phyloP scores from a whole-genome alignment of 371 early-diverging fungal genomes.

The Mucor mucedo region DNA sequence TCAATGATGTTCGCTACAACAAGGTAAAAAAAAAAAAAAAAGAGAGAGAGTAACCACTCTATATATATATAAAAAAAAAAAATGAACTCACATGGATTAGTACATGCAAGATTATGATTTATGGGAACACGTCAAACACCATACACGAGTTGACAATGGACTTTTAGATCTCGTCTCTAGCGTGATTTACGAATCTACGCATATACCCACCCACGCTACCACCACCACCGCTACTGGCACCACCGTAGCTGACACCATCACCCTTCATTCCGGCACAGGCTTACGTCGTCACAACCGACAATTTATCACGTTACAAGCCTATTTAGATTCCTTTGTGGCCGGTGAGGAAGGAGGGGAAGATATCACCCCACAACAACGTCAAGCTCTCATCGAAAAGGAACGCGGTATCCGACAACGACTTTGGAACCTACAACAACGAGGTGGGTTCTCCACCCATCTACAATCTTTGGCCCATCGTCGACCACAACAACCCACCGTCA shows the following conservation, averaged over 20 bases:
- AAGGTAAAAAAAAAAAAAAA: no score
- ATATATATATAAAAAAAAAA: no score
- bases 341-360: slow-evolving; percentile 57
- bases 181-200: slow-evolving; percentile 24
- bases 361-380: slow-evolving; percentile 55
- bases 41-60: no score
- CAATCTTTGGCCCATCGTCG: slow-evolving; percentile 37
- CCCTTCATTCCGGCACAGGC: slow-evolving; percentile 36
- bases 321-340: slow-evolving; percentile 62
- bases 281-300: slow-evolving; percentile 39
- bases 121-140: slow-evolving; percentile 38
- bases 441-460: slow-evolving; percentile 48
- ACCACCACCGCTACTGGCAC: background rate
- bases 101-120: slow-evolving; percentile 54
- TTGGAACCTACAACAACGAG: slow-evolving; percentile 41
- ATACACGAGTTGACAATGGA: background rate
- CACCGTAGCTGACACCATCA: slow-evolving; percentile 7
- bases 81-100: slow-evolving; percentile 17
- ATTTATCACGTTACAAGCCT: slow-evolving; percentile 50
- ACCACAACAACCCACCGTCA: slow-evolving; percentile 35
- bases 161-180: slow-evolving; percentile 44
- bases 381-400: slow-evolving; percentile 48
- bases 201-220: slow-evolving; percentile 18
- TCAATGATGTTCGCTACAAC: slow-evolving; percentile 58
- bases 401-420: slow-evolving; percentile 49